Evolutionary conservation across 164 flowering plant genomes (phyloP).

Genomic region (Saururus chinensis): DNA sequence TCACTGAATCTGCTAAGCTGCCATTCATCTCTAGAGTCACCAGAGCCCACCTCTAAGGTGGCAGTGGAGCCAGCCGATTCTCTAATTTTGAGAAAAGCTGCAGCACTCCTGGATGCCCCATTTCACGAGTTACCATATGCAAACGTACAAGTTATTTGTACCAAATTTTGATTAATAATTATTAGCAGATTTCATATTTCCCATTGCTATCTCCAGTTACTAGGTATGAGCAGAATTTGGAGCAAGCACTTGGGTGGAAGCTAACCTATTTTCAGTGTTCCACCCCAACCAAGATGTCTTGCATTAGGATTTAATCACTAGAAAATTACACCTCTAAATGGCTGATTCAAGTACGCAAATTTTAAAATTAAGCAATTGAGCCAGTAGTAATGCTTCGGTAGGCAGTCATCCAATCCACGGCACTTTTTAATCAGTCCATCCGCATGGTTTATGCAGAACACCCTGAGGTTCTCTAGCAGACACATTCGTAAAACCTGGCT

Average conservation of each 20-base stretch:
- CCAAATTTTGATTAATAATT: too few species aligned
- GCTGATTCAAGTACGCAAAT: too few species aligned
- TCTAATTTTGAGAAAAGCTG: neutral
- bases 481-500: too few species aligned
- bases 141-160: neutral
- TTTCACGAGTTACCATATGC: neutral
- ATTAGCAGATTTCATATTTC: neutral
- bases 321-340: too few species aligned
- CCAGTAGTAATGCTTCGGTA: too few species aligned
- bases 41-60: neutral
- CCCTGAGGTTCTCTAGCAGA: too few species aligned
- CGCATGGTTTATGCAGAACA: too few species aligned
- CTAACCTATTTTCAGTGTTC: neutral
- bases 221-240: neutral
- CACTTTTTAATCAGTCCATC: too few species aligned
- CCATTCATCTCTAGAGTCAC: constrained; percentile 7
- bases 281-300: neutral
- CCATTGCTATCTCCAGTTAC: neutral
- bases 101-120: neutral
- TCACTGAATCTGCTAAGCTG: constrained; percentile 14
- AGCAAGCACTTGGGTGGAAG: neutral
- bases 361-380: too few species aligned
- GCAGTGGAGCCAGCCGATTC: neutral
- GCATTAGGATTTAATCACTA: too few species aligned
- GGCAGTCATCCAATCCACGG: too few species aligned